These are phyloP conservation scores for Hygrocybe punicea DNA, from an alignment of 768 basidiomycete species.

Conservation along the genomic window DNA sequence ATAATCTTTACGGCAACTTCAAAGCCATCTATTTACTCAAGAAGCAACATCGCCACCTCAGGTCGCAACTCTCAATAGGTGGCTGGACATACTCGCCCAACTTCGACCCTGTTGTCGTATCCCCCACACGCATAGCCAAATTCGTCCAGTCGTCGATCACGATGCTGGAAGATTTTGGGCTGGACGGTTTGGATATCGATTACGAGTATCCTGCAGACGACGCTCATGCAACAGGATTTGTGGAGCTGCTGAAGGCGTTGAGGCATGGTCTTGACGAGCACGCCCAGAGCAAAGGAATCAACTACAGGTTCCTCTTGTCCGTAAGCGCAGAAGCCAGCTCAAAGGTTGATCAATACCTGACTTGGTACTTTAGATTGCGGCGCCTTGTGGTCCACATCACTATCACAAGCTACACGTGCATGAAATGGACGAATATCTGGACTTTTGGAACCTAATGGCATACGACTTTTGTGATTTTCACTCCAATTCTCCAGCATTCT, in stretches of 20 bases:
- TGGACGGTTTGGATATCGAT: conserved; percentile 90
- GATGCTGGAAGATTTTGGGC: conserved; percentile 84
- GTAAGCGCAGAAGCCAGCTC: conserved; percentile 40
- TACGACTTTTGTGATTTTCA: conserved; percentile 66
- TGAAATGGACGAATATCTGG: conserved; percentile 85
- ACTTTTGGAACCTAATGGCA: conserved; percentile 98
- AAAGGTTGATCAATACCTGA: background rate
- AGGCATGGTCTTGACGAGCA: conserved; percentile 73
- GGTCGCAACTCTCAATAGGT: conserved; percentile 83
- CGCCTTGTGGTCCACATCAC: conserved; percentile 87
- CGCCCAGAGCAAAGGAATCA: conserved; percentile 51
- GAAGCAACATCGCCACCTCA: conserved; percentile 76
- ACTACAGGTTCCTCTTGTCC: conserved; percentile 69
- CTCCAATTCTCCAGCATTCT: background rate
- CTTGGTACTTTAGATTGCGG: conserved; percentile 61
- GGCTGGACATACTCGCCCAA: conserved; percentile 92
- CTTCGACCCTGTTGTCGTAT: conserved; percentile 79
- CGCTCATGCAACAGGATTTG: conserved; percentile 77
- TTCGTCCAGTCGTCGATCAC: conserved; percentile 82
- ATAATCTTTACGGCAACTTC: conserved; percentile 93
- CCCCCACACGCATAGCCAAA: conserved; percentile 54
- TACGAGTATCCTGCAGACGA: conserved; percentile 88
- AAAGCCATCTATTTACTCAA: conserved; percentile 92
- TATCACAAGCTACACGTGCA: conserved; percentile 73
- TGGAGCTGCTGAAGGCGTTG: conserved; percentile 73